These are phyloP conservation scores for Diddensiella santjacobensis DNA, from an alignment of 805 yeast species.

Conservation along the genomic window DNA sequence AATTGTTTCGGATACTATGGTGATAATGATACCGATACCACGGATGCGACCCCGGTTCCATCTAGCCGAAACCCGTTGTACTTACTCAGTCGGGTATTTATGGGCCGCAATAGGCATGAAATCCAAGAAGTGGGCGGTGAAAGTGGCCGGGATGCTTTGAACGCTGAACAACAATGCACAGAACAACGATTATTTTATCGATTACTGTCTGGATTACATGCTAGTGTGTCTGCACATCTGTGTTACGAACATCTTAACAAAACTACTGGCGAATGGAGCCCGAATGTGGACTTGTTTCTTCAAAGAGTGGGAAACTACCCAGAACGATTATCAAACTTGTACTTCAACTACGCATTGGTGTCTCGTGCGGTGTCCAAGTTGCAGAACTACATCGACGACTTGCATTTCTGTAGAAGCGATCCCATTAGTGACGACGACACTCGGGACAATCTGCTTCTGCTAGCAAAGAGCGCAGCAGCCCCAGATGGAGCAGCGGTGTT, in stretches of 20 bases:
- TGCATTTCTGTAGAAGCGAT: conserved; percentile 46
- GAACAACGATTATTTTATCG: conserved; percentile 89
- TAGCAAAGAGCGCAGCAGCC: conserved; percentile 32
- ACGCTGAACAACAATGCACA: conserved; percentile 55
- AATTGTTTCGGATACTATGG: conserved; percentile 67
- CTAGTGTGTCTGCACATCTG: conserved; percentile 89
- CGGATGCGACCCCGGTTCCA: background rate
- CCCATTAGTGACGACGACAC: conserved; percentile 43
- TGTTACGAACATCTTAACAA: conserved; percentile 75
- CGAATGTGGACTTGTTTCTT: conserved; percentile 78
- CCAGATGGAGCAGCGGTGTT: conserved; percentile 32
- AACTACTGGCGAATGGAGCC: conserved; percentile 75
- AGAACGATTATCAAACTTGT: conserved; percentile 84
- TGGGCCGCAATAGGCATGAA: conserved; percentile 23
- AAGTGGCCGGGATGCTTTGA: conserved; percentile 30
- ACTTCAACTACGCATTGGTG: conserved; percentile 87
- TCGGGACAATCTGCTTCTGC: conserved; percentile 40
- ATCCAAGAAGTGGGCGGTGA: conserved; percentile 29
- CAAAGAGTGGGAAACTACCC: conserved; percentile 85
- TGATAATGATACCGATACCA: conserved; percentile 16
- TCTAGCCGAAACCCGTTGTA: background rate
- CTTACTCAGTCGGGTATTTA: conserved; percentile 20
- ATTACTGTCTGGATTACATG: conserved; percentile 88
- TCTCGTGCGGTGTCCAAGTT: conserved; percentile 75
- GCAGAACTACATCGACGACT: conserved; percentile 47